Conservation (phyloP, 805 yeast species). For the Yarrowia sp. region DNA sequence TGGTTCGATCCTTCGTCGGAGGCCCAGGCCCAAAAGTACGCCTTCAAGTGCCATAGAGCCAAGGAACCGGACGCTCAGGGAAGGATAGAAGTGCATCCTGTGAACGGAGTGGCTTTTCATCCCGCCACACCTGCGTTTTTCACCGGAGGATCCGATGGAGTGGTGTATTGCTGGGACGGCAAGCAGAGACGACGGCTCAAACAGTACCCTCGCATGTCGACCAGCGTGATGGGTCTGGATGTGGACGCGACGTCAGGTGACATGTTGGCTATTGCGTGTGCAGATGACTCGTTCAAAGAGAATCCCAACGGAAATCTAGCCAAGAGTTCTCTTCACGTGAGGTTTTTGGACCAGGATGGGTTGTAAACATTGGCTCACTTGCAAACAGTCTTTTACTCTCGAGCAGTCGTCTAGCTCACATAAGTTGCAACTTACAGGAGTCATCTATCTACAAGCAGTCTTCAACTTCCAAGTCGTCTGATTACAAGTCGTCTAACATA, state of each 20-base stretch:
- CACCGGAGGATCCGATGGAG: slow-evolving; percentile 62
- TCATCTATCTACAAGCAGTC: too few species aligned
- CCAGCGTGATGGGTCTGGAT: slow-evolving; percentile 56
- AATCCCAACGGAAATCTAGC: slow-evolving; percentile 40
- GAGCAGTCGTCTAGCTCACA: too few species aligned
- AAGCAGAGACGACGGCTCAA: slow-evolving; percentile 55
- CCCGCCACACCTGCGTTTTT: slow-evolving; percentile 53
- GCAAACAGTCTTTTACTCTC: too few species aligned
- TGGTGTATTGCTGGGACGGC: slow-evolving; percentile 61
- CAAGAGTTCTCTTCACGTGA: slow-evolving; percentile 18
- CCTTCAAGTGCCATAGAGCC: slow-evolving; percentile 79
- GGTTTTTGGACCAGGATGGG: slow-evolving; percentile 9
- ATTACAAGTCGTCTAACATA: too few species aligned
- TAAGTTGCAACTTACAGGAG: too few species aligned
- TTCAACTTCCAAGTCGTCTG: too few species aligned
- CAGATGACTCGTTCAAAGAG: slow-evolving; percentile 59
- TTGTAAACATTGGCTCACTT: too few species aligned
- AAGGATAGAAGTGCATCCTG: slow-evolving; percentile 60
- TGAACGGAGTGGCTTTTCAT: slow-evolving; percentile 58
- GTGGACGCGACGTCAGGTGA: slow-evolving; percentile 47
- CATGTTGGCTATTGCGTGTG: slow-evolving; percentile 56
- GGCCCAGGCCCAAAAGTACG: slow-evolving; percentile 60
- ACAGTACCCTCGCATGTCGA: slow-evolving; percentile 51
- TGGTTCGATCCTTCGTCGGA: slow-evolving; percentile 60
- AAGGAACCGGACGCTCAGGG: slow-evolving; percentile 48